Conservation (phyloP, 192 early-diverging fungal species). For the Coemansia erecta region DNA sequence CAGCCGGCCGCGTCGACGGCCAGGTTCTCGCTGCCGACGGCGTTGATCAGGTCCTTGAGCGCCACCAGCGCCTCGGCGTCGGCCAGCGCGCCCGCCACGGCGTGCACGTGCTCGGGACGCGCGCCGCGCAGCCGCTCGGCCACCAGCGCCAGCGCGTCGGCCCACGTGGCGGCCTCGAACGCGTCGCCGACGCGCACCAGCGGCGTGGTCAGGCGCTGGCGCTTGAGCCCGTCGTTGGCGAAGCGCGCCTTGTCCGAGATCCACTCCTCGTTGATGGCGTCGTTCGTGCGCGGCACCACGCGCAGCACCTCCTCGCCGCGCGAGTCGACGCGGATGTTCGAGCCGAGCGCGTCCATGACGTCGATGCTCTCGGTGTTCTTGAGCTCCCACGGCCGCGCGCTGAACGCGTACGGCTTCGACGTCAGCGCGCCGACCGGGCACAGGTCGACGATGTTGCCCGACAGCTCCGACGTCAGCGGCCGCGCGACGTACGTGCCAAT, state of each 20-base stretch:
- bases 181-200: slow-evolving; percentile 80
- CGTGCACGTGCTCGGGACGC: slow-evolving; percentile 65
- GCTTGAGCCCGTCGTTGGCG: slow-evolving; percentile 92
- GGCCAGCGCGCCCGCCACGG: slow-evolving; percentile 87
- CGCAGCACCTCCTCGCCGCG: slow-evolving; percentile 96
- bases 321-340: slow-evolving; percentile 94
- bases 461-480: slow-evolving; percentile 89
- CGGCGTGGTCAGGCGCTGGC: slow-evolving; percentile 91
- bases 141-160: slow-evolving; percentile 75
- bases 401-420: slow-evolving; percentile 94
- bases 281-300: slow-evolving; percentile 91
- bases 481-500: slow-evolving; percentile 95
- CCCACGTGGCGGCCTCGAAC: slow-evolving; percentile 84
- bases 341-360: slow-evolving; percentile 91
- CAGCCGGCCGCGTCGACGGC: slow-evolving; percentile 61
- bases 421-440: slow-evolving; percentile 98
- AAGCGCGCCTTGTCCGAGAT: slow-evolving; percentile 98
- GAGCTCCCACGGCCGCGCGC: slow-evolving; percentile 94
- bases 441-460: slow-evolving; percentile 95
- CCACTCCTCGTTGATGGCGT: slow-evolving; percentile 99
- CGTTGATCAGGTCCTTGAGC: slow-evolving; percentile 93
- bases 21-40: slow-evolving; percentile 81
- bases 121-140: slow-evolving; percentile 62
- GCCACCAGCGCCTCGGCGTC: slow-evolving; percentile 94
- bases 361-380: slow-evolving; percentile 95